Base-by-base conservation (phyloP, 805 yeast species). In the Kluyveromyces wickerhamii region DNA sequence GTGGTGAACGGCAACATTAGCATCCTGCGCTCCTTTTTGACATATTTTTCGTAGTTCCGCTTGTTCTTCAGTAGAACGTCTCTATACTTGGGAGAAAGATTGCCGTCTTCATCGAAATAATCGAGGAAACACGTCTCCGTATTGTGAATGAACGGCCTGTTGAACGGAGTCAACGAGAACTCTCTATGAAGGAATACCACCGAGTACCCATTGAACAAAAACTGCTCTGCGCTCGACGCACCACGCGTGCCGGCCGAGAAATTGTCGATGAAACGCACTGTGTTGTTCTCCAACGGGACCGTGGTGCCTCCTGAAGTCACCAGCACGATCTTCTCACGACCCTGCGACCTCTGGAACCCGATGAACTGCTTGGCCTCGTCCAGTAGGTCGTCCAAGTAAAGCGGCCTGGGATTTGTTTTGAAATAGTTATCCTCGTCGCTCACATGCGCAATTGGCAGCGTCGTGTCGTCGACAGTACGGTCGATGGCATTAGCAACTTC, bases 241-340 rank as follows among this genome's bases (percentile, higher is more conserved):
- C 98, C 99, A 59, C 99, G 74, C 0, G 96, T 92, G 16, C 99
- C 99, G 16, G 97, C 97, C 44, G 92, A 79, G 57, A 92, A 92
- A 53, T 92, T 92, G 60, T 92, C 99, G 50, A 92, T 87, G 59
- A 92, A 92, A 35, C 99, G 64, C 5, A 92, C 99, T 0, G 98
- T 92, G 53, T 92, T 92, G 59, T 87, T 88, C 52, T 92, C 99
- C 44, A 92, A 65, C 0, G 99, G 99, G 0, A 92, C 99, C 0
- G 96, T 89, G 1, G 98, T 92, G 15, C 99, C 99, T 16, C 99
- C 99, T 7, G 89, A 77, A 0, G 98, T 92, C 3, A 89, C 94
- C 29, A 89, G 62, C 0, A 77, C 97, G 10, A 89, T 72, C 31
- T 69, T 73, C 35, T 68, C 65, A 4, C 64, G 60, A 3, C 67